Evolutionary conservation across 805 yeast species (phyloP).

Genomic region (Saccharomycopsis capsularis): DNA sequence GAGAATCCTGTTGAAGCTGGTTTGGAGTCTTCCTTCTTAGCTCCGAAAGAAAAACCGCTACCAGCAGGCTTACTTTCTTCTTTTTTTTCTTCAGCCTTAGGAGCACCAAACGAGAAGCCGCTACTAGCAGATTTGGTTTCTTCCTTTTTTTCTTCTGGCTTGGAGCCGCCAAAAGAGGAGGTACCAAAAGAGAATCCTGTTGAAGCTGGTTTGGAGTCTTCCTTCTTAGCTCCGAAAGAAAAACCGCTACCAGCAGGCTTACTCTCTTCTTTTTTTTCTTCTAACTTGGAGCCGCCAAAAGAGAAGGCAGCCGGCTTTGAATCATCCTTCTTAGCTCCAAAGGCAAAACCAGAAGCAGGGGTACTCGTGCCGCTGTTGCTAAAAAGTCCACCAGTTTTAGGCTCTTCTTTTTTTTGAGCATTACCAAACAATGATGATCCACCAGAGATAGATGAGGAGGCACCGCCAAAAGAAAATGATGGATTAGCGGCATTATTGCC

Average conservation of each 20-base stretch:
- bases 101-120: slow-evolving; percentile 25
- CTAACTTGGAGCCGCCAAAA: neutral
- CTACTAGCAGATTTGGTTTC: slow-evolving; percentile 14
- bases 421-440: neutral
- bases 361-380: slow-evolving; percentile 19
- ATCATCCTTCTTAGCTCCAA: slow-evolving; percentile 22
- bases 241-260: slow-evolving; percentile 23
- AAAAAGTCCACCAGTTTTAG: slow-evolving; percentile 28
- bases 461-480: slow-evolving; percentile 24
- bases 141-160: neutral
- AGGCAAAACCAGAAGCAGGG: slow-evolving; percentile 13
- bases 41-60: slow-evolving; percentile 24
- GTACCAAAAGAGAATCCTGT: slow-evolving; percentile 6
- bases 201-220: slow-evolving; percentile 18
- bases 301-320: neutral
- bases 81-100: slow-evolving; percentile 19
- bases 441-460: slow-evolving; percentile 28
- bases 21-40: slow-evolving; percentile 21
- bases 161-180: slow-evolving; percentile 2
- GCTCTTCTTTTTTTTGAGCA: slow-evolving; percentile 4
- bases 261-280: neutral
- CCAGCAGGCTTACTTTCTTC: slow-evolving; percentile 18
- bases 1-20: slow-evolving; percentile 23
- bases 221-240: too few species aligned
- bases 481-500: slow-evolving; percentile 20